Conservation (phyloP, 768 basidiomycete species). For the Solioccasus polychromus region DNA sequence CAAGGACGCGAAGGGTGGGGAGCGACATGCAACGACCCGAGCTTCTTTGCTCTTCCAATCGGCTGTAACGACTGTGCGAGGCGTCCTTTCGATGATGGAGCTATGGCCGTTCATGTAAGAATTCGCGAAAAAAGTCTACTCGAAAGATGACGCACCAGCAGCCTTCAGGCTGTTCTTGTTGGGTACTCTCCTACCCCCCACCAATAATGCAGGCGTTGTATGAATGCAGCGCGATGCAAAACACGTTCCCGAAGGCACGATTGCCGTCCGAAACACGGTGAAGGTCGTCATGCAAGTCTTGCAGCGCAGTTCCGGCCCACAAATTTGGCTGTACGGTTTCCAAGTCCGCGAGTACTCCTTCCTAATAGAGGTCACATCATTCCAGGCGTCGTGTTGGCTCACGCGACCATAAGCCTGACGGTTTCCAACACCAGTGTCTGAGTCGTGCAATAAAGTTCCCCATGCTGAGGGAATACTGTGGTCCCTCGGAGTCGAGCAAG, state of each 20-base stretch:
- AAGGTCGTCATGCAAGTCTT: conserved; percentile 6
- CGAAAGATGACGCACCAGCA: conserved; percentile 4
- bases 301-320: no score
- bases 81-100: conserved; percentile 23
- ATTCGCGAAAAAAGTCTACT: not conserved
- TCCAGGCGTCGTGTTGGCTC: no score
- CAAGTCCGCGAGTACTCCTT: conserved; percentile 20
- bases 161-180: conserved; percentile 11
- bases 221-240: conserved; percentile 6
- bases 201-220: conserved; percentile 7
- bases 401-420: no score
- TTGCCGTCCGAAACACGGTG: conserved; percentile 2
- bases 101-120: conserved; percentile 5
- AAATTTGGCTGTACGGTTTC: not conserved
- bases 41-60: conserved; percentile 22
- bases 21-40: conserved; percentile 27
- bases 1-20: conserved; percentile 13
- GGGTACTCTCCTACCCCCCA: conserved; percentile 9
- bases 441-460: no score
- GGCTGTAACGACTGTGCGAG: conserved; percentile 30
- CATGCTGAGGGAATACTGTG: no score
- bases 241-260: not conserved
- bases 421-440: no score
- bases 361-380: conserved; percentile 14
- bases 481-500: no score